Evolutionary conservation across 2,329 filamentous ascomycete genomes (phyloP).

Genomic region (Hypoxylon sp.): DNA sequence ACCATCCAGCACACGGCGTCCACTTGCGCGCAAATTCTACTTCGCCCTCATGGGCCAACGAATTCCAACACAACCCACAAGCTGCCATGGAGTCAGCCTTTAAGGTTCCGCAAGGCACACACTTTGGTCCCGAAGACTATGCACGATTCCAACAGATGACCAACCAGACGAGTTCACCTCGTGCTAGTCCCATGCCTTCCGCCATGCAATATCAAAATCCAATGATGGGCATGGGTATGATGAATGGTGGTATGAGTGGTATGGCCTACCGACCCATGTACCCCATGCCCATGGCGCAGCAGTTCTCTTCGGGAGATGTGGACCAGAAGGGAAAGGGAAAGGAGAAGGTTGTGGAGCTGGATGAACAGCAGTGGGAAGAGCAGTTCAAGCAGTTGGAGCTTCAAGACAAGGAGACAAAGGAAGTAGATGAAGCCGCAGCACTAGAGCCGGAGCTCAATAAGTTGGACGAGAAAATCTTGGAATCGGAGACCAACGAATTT

Average conservation of each 20-base stretch:
- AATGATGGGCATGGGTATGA: constrained; percentile 65
- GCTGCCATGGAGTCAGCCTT: constrained; percentile 76
- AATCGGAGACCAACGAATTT: constrained; percentile 78
- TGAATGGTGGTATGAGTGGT: constrained; percentile 57
- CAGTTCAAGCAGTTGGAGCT: constrained; percentile 83
- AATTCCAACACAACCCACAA: constrained; percentile 61
- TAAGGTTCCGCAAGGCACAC: constrained; percentile 63
- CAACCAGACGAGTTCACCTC: constrained; percentile 59
- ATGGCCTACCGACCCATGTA: constrained; percentile 64
- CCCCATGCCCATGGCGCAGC: constrained; percentile 65
- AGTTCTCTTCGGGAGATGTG: constrained; percentile 52
- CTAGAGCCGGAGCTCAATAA: constrained; percentile 89
- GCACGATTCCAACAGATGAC: constrained; percentile 82
- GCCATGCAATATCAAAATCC: constrained; percentile 64
- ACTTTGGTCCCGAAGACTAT: constrained; percentile 86
- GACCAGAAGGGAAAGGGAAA: constrained; percentile 86
- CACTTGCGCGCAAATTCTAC: constrained; percentile 63
- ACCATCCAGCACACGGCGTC: constrained; percentile 56
- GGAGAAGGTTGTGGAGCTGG: constrained; percentile 91
- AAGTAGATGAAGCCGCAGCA: constrained; percentile 69
- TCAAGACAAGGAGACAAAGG: constrained; percentile 56
- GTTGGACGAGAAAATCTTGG: constrained; percentile 72
- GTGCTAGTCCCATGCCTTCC: constrained; percentile 68
- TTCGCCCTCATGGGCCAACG: constrained; percentile 63
- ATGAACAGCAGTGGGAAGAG: constrained; percentile 94